Conservation (phyloP, 768 basidiomycete species). For the Termitomyces sp. region DNA sequence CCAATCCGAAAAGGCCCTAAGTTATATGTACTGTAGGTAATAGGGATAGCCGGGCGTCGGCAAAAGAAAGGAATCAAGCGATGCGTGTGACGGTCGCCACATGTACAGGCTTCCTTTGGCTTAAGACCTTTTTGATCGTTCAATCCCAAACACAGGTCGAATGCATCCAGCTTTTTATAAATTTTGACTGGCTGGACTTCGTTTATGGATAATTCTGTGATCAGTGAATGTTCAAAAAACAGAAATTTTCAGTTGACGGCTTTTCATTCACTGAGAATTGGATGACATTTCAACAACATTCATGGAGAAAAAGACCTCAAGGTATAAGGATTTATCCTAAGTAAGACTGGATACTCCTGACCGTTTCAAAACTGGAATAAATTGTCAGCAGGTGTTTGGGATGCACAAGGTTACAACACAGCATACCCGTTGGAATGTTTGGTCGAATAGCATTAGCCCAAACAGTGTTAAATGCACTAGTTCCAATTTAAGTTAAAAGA, state of each 20-base stretch:
- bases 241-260: neutral
- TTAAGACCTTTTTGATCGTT: too few relatives aligned
- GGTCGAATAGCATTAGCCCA: slow-evolving; percentile 31
- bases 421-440: slow-evolving; percentile 26
- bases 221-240: neutral
- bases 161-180: too few relatives aligned
- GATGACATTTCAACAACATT: too few relatives aligned
- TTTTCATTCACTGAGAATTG: neutral
- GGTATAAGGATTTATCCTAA: neutral
- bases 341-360: slow-evolving; percentile 13
- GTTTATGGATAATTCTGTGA: neutral
- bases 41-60: too few relatives aligned
- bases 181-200: too few relatives aligned
- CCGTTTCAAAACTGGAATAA: slow-evolving; percentile 10
- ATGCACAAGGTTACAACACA: neutral
- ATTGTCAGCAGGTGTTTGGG: neutral
- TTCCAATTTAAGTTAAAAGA: neutral
- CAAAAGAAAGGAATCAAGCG: too few relatives aligned
- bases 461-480: slow-evolving; percentile 30
- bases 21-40: too few relatives aligned
- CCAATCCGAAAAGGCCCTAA: too few relatives aligned
- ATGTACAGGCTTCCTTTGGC: too few relatives aligned
- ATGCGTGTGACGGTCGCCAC: too few relatives aligned
- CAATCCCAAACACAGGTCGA: too few relatives aligned
- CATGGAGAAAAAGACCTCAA: neutral